Conservation (phyloP, 164 flowering plant species). For the Magnolia officinalis region DNA sequence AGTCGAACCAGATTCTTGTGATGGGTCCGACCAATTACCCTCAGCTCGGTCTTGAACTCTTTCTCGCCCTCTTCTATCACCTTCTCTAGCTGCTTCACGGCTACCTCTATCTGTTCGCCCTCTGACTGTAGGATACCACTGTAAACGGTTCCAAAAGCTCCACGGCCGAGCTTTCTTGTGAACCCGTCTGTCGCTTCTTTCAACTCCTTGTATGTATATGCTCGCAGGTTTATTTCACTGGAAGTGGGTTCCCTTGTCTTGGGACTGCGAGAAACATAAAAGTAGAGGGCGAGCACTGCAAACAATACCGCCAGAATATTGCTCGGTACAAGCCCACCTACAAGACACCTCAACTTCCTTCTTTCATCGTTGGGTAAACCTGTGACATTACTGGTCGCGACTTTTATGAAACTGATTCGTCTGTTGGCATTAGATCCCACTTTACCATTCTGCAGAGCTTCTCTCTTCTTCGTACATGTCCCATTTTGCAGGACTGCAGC, state of each 20-base stretch:
- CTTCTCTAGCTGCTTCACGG: constrained; percentile 30
- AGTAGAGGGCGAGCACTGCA: background rate
- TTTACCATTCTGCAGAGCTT: constrained; percentile 23
- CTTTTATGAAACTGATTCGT: constrained; percentile 19
- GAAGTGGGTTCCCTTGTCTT: background rate
- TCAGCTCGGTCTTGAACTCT: constrained; percentile 28
- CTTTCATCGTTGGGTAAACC: background rate
- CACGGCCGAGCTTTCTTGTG: constrained; percentile 19
- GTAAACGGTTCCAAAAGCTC: constrained; percentile 33
- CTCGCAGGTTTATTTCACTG: constrained; percentile 16
- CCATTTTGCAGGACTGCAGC: constrained; percentile 18
- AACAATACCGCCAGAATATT: background rate
- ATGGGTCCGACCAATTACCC: constrained; percentile 27
- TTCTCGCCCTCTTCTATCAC: constrained; percentile 21
- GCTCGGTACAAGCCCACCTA: constrained; percentile 6
- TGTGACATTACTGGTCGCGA: constrained; percentile 3
- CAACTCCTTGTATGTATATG: constrained; percentile 22
- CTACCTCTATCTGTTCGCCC: constrained; percentile 17
- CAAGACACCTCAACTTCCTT: background rate
- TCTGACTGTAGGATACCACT: constrained; percentile 14
- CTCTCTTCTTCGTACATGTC: constrained; percentile 19
- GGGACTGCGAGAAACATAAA: background rate
- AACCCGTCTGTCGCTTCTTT: constrained; percentile 29
- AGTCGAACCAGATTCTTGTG: constrained; percentile 26
- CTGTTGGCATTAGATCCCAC: constrained; percentile 9